Base-by-base conservation (phyloP, 306 rosid species). In the Bauhinia variegata region DNA sequence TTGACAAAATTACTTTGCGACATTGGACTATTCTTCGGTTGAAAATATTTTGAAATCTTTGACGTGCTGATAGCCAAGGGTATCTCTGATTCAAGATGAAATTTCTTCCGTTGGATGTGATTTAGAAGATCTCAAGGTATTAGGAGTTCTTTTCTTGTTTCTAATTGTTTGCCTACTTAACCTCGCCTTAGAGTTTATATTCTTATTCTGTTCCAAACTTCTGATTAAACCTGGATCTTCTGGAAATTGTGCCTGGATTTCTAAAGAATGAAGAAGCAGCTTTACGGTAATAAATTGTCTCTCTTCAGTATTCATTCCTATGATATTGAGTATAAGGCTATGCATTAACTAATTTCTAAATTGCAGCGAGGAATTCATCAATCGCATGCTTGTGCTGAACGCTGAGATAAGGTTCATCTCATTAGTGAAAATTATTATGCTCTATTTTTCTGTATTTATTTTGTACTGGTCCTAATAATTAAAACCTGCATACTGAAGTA, bases 91-190 rank as follows among this genome's bases (percentile, higher is more conserved):
- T 63, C 87, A 86, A 50, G 77, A 75, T 30, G 74, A 80, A 32
- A 74, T 90, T 68, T 82, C 97, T 19, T 17, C 74, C 2, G 75
- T 70, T 38, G 84, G 80, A 77, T 82, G 86, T 73, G 89, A 90
- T 50, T 54, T 82, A 44, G 97, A 86, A 70, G 80, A 76, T 73
- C 77, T 86, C 50, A 86, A 86, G 92, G 99, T 86, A 70, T 60
- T 64, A 36, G 12, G 14, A 18, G 34, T 30, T 60, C 11, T 32
- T 28, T 32, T 42, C 11, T 13, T 52, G 2, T 34, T 73, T 53
- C 51, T 10, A 2, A 2, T 41, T 56, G 44, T 2, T 17, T n/a
- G 47, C 11, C 10, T 7, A 31, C 23, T 33, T 6, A 12, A 54
- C 39, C 48, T 51, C 23, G 49, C 7, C 12, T 74, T 16, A 11